Conservation (phyloP, 257 asterid species). For the Salvia rosmarinus region DNA sequence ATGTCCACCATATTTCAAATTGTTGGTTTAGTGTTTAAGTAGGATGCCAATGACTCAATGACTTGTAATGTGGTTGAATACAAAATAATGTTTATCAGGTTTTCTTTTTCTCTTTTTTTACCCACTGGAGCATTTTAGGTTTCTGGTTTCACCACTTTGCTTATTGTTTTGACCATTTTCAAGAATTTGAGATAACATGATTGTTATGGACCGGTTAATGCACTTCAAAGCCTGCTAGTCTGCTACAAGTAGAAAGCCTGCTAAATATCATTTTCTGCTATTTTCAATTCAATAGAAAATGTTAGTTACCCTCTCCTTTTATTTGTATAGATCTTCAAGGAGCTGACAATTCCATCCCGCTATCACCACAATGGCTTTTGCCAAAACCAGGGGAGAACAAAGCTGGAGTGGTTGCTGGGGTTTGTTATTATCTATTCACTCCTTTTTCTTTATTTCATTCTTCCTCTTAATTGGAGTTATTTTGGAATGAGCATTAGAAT, state of each 20-base stretch:
- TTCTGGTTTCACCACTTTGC: conserved; percentile 17
- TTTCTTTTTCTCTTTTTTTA: not conserved
- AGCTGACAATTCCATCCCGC: conserved; percentile 75
- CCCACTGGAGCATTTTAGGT: conserved; percentile 15
- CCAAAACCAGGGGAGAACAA: conserved; percentile 83
- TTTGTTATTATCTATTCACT: conserved; percentile 42
- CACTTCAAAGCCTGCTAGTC: not conserved
- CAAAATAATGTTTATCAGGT: not conserved
- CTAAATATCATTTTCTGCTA: not conserved
- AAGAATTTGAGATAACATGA: not conserved
- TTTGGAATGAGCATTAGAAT: not conserved
- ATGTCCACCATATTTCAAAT: not conserved
- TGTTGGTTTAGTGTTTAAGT: not conserved
- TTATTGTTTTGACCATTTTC: not conserved
- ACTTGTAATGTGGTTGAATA: not conserved
- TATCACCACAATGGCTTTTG: conserved; percentile 97
- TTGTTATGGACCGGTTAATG: not conserved
- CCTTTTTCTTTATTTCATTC: conserved; percentile 22
- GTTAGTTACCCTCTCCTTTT: conserved; percentile 17
- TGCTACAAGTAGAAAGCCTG: not conserved
- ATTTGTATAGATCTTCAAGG: conserved; percentile 66
- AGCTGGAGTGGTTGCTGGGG: conserved; percentile 67
- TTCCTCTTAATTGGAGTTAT: not conserved
- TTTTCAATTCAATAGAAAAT: not conserved
- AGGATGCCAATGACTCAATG: not conserved